Percentiles rank a stretch among this genome's conserved stretches.
Conservation (phyloP, 768 basidiomycete genomes). For the Boletus reticuloceps region DNA sequence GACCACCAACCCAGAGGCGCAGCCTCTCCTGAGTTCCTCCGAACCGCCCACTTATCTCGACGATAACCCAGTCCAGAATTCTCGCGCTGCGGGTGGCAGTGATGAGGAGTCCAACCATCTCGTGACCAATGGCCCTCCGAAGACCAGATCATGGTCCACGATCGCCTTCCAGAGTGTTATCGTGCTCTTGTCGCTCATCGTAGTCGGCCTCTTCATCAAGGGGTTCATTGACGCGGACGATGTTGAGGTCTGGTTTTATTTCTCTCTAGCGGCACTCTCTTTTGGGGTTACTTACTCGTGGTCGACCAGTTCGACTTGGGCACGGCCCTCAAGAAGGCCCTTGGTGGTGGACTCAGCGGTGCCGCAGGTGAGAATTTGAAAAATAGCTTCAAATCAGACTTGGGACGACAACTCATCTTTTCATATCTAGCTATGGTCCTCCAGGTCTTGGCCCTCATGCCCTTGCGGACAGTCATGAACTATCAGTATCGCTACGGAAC, state of each 20-base stretch:
- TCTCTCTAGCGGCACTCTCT: constrained; percentile 25
- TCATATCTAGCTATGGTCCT: constrained; percentile 76
- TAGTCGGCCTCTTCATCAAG: constrained; percentile 58
- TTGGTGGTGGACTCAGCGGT: constrained; percentile 89
- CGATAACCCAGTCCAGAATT: not conserved
- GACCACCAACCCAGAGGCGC: constrained; percentile 11
- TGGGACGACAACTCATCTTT: not conserved
- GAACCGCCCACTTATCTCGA: constrained; percentile 17
- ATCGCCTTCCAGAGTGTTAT: constrained; percentile 33
- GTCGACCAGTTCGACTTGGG: constrained; percentile 71
- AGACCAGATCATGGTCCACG: constrained; percentile 10
- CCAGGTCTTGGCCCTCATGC: constrained; percentile 91
- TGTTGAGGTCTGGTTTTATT: constrained; percentile 48
- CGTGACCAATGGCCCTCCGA: not conserved
- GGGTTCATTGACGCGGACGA: constrained; percentile 69
- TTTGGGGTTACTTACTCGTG: constrained; percentile 45
- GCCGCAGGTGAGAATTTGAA: constrained; percentile 57
- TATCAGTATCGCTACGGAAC: constrained; percentile 93
- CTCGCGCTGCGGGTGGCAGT: not conserved
- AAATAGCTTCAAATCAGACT: not conserved
- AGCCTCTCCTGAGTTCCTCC: constrained; percentile 23
- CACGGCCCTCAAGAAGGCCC: constrained; percentile 74
- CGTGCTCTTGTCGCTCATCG: constrained; percentile 34
- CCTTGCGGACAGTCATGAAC: constrained; percentile 97
- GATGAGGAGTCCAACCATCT: constrained; percentile 20